Conservation (phyloP, 495 filamentous ascomycete species). For the Penicillium nucicola region DNA sequence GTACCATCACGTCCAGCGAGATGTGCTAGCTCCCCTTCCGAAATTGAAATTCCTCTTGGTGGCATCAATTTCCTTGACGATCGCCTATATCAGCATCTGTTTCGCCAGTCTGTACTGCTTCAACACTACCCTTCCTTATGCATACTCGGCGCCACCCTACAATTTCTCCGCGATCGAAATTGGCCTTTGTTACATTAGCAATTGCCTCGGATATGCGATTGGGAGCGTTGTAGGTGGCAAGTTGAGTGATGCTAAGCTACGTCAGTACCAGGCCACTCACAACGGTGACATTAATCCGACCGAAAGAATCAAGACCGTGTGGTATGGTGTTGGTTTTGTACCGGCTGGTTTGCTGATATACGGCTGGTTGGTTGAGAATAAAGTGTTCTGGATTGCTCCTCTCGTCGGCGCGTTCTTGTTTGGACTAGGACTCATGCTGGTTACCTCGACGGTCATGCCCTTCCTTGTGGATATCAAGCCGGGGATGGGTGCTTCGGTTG, state of each 20-base stretch:
- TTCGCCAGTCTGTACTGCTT: conserved; percentile 6
- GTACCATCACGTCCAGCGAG: neutral
- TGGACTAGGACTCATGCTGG: neutral
- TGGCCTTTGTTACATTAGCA: conserved; percentile 5
- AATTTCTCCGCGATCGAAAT: conserved; percentile 4
- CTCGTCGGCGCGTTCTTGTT: neutral
- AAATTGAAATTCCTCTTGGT: conserved; percentile 9
- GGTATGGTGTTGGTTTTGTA: conserved; percentile 5
- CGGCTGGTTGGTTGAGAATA: conserved; percentile 10
- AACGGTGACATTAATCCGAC: conserved; percentile 1
- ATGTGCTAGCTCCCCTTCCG: neutral
- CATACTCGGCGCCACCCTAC: conserved; percentile 13
- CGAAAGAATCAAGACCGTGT: conserved; percentile 11
- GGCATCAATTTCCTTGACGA: conserved; percentile 10
- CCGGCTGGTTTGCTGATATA: conserved; percentile 9
- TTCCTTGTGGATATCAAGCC: neutral
- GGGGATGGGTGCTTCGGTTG: neutral
- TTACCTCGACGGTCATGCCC: neutral
- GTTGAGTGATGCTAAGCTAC: conserved; percentile 5
- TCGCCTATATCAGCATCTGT: conserved; percentile 8
- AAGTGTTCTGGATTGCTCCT: conserved; percentile 9
- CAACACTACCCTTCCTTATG: conserved; percentile 8
- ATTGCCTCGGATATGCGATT: conserved; percentile 6
- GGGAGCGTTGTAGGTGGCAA: conserved; percentile 2
- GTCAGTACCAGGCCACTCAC: conserved; percentile 1